Conservation (phyloP, 768 basidiomycete species). For the Rhodotorula sphaerocarpa region DNA sequence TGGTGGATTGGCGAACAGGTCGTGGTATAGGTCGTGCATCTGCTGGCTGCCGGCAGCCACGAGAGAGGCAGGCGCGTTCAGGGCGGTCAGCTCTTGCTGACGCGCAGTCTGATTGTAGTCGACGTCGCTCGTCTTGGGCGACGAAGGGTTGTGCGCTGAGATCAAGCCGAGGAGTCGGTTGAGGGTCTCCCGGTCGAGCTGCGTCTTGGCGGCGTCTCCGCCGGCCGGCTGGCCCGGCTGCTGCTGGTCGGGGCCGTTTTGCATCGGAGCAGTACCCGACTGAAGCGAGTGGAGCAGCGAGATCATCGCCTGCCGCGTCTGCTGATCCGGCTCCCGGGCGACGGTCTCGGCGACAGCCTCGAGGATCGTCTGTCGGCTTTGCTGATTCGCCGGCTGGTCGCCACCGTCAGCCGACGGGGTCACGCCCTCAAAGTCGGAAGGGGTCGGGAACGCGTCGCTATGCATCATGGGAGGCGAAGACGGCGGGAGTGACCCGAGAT, state of each 20-base stretch:
- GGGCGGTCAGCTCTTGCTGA: neutral
- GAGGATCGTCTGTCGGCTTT: neutral
- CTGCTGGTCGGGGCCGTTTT: neutral
- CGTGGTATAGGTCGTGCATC: conserved; percentile 11
- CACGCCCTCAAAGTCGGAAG: conserved; percentile 32
- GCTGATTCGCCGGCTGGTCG: conserved; percentile 5
- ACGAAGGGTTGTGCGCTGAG: neutral
- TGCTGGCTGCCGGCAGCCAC: neutral
- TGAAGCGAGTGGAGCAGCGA: conserved; percentile 21
- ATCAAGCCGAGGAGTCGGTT: conserved; percentile 24
- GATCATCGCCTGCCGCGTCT: conserved; percentile 18
- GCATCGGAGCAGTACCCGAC: neutral
- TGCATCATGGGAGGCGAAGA: conserved; percentile 28
- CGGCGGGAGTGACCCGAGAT: conserved; percentile 27
- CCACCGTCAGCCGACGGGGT: conserved; percentile 32
- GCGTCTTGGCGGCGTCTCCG: neutral
- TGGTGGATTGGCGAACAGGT: conserved; percentile 5
- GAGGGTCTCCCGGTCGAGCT: conserved; percentile 30
- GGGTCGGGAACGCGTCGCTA: conserved; percentile 28
- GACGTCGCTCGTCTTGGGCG: too few species aligned
- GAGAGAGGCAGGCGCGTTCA: neutral
- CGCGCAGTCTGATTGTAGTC: too few species aligned
- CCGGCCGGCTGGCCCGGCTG: neutral
- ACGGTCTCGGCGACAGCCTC: conserved; percentile 21
- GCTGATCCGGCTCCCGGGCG: conserved; percentile 20